Conservation (phyloP, 2,329 filamentous ascomycete species). For the Talaromyces sp. region DNA sequence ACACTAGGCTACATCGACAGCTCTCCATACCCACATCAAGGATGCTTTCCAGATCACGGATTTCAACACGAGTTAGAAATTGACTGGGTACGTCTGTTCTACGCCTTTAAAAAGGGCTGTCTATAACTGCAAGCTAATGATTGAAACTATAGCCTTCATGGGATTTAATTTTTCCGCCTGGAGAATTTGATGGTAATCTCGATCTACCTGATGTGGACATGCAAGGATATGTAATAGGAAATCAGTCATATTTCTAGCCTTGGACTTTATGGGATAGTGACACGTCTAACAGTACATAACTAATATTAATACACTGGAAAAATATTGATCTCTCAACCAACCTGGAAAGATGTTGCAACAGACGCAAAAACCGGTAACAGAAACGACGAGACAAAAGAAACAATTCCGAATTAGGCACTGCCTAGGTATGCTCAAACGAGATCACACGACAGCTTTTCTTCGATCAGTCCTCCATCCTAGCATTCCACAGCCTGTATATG, state of each 20-base stretch:
- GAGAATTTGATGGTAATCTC: constrained; percentile 1
- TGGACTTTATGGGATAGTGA: not conserved
- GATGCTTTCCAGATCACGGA: not conserved
- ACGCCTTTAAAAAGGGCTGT: too few species aligned
- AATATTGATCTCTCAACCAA: too few species aligned
- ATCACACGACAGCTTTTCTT: not conserved
- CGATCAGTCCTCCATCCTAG: not conserved
- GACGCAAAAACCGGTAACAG: not conserved
- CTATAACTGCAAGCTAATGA: not conserved
- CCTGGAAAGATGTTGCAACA: not conserved
- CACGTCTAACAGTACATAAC: not conserved
- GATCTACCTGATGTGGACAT: constrained; percentile 1
- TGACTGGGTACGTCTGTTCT: not conserved
- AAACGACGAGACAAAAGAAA: not conserved
- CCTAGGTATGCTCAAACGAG: too few species aligned
- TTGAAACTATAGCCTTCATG: not conserved
- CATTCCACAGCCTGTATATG: not conserved
- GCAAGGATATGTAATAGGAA: not conserved
- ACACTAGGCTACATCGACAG: not conserved
- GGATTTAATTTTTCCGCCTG: constrained; percentile 3
- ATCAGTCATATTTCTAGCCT: not conserved
- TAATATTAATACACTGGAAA: too few species aligned
- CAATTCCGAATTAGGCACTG: not conserved
- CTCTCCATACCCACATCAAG: not conserved
- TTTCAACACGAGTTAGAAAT: not conserved